Evolutionary conservation across 116 monocot genomes (phyloP).

Genomic region (Cymodocea nodosa): DNA sequence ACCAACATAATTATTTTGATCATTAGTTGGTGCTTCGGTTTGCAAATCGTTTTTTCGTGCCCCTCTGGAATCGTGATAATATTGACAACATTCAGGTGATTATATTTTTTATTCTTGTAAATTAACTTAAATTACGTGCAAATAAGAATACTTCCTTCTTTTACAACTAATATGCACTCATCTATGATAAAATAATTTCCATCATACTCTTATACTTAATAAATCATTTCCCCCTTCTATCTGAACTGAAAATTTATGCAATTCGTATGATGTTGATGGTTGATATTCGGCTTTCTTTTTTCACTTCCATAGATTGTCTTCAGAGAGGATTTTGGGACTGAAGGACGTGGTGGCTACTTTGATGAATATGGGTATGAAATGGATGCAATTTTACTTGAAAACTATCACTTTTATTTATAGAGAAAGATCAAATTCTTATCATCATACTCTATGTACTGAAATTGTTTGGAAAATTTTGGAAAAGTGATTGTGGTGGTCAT

Average conservation of each 20-base stretch:
- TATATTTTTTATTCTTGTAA: no score
- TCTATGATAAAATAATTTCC: no score
- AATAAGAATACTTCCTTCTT: neutral
- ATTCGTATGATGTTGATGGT: neutral
- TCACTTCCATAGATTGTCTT: constrained; percentile 70
- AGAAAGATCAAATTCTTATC: no score
- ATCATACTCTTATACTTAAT: neutral
- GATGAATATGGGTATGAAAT: constrained; percentile 88
- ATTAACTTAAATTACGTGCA: neutral
- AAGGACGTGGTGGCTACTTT: constrained; percentile 97
- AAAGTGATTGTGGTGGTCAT: neutral
- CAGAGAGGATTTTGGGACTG: constrained; percentile 95
- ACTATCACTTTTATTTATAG: neutral
- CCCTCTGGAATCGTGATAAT: constrained; percentile 97
- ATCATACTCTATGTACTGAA: no score
- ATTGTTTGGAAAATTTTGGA: no score
- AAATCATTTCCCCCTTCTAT: no score
- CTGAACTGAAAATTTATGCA: neutral
- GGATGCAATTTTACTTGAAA: neutral
- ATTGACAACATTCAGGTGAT: constrained; percentile 81
- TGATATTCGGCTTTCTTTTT: neutral
- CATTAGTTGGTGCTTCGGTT: constrained; percentile 89
- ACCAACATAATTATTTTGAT: neutral
- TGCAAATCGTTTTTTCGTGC: constrained; percentile 91
- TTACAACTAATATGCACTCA: neutral